Evolutionary conservation across 129 eudicot genomes (phyloP), one percentile per base, ranked within the genome.

Genomic region (Dittrichia graveolens): DNA sequence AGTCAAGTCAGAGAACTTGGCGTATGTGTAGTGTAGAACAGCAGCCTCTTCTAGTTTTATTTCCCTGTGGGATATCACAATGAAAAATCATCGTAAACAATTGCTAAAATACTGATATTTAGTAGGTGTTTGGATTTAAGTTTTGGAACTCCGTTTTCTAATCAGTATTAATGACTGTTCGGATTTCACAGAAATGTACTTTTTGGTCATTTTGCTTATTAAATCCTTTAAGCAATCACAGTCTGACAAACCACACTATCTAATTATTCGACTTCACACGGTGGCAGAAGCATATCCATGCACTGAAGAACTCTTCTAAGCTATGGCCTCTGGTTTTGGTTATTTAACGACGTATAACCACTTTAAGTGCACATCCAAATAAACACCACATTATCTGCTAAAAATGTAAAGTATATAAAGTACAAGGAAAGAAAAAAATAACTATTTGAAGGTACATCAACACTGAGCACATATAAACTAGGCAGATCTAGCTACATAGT

Each of bases 31-130:
- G 61, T 93, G 96, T 65, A 93, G 74, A 50, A 93, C 95, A 78
- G 98, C 98, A 71, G 96, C 98, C 84, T 89, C 98, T 78, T 89
- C 95, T 50, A 90, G 65, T 81, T 89, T 93, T 75, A 93, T 82
- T 84, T 93, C 98, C 72, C 98, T 93, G 80, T 64, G 67, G 71
- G 78, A 60, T 15, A 60, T 40, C 50, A 54, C 80, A 46, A 24
- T 9, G 46, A 56, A 56, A 19, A 48, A 47, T n/a, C 49, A 39
- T 48, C 15, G 37, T 24, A 61, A 5, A 11, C 37, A 6, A 35
- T 40, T 35, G 7, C 24, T 61, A 44, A 41, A 65, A 0, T 52
- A 39, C 15, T 31, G 14, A 6, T 38, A 37, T 34, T 37, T 6
- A 37, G 15, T 35, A 13, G 18, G 9, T 60, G 47, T 61, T 13